Conservation (phyloP, 495 filamentous ascomycete species). For the Aspergillus cavernicola region DNA sequence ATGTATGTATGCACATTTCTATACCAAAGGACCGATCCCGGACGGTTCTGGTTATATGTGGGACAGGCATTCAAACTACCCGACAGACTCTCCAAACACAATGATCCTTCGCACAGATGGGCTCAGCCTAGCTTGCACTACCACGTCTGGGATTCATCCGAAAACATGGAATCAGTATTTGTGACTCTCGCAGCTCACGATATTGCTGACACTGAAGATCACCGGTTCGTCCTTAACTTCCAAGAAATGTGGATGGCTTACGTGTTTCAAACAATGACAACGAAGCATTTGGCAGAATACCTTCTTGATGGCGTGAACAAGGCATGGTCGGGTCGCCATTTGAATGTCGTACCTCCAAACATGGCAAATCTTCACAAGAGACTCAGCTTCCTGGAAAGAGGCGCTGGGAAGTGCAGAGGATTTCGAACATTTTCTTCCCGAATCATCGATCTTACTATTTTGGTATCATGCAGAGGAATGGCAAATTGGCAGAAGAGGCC, state of each 20-base stretch:
- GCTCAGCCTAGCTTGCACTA: constrained; percentile 11
- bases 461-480: too few relatives aligned
- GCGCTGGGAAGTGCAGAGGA: too few relatives aligned
- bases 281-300: constrained; percentile 5
- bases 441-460: too few relatives aligned
- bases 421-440: too few relatives aligned
- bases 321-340: constrained; percentile 12
- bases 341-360: too few relatives aligned
- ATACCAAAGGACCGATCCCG: constrained; percentile 1
- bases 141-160: constrained; percentile 12
- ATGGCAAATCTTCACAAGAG: too few relatives aligned
- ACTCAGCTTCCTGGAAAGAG: too few relatives aligned
- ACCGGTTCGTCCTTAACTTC: constrained; percentile 12
- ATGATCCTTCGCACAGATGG: not conserved
- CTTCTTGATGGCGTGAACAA: not conserved
- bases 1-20: constrained; percentile 10
- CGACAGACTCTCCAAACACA: constrained; percentile 4
- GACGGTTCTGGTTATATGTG: constrained; percentile 15
- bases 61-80: constrained; percentile 11
- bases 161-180: constrained; percentile 13
- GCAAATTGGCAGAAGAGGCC: too few relatives aligned
- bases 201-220: not conserved
- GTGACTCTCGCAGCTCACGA: constrained; percentile 11
- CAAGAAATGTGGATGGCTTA: constrained; percentile 18
- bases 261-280: constrained; percentile 13